Evolutionary conservation across 345 rosid genomes (phyloP), one percentile per base, ranked within the genome.

Genomic region (Cardamine resedifolia): DNA sequence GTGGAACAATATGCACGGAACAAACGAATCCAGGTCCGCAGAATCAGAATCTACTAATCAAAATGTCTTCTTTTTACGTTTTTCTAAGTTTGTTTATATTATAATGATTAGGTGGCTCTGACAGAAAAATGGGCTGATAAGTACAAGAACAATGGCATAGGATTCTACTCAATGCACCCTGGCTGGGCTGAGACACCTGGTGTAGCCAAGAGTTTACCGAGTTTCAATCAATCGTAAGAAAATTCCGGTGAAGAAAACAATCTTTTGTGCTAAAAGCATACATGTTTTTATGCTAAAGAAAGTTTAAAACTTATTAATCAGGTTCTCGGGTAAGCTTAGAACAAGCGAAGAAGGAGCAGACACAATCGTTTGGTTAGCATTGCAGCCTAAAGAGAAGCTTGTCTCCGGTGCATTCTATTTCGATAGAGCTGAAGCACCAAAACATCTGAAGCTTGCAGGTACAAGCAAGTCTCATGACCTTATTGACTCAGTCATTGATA

Each of bases 181-280:
- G 97, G 96, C 11, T 94, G 96, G 98, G 97, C 89, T 51, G 88
- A 81, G 81, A 94, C 96, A 4, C 96, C 98, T 0, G 97, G 97
- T 64, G 86, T 87, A 4, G 84, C 98, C 55, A 84, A 55, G 34
- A 90, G 91, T 71, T 64, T 94, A 58, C 95, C 96, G 16, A 65
- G 68, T n/a, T n/a, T n/a, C n/a, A n/a, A n/a, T 77, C 30, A 85
- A 74, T 44, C 58, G 98, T 90, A 76, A 73, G 81, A 39, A 55
- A 28, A 36, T 4, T 63, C 41, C 44, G 2, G 38, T 7, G n/a
- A n/a, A n/a, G n/a, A n/a, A 18, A 15, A 66, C 19, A 55, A 43
- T 18, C 14, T n/a, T 49, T 41, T 48, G 15, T 64, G 55, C 7
- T 30, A 12, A n/a, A n/a, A 41, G 23, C 14, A 52, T 60, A 53